Base-by-base conservation (phyloP, 2,329 filamentous ascomycete genomes). In the Mycosphaerella arachidis region DNA sequence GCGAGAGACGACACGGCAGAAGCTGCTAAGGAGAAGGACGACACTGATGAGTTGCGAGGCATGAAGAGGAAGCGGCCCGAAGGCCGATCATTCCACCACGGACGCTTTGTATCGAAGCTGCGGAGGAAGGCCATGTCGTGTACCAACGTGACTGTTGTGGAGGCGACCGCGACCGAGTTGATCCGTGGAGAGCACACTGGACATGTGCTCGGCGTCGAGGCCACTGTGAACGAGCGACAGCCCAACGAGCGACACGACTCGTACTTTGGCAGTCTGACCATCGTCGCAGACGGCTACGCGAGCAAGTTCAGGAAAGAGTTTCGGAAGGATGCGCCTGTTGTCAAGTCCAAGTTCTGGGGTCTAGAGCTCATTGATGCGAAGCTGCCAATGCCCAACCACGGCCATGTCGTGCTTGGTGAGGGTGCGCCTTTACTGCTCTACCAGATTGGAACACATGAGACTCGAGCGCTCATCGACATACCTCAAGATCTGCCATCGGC, bases 391-490 rank as follows among this genome's bases (percentile, higher is more conserved):
- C 84, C 86, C 1, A 80, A 86, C 63, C 90, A 91, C 73, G 94
- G 93, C 20, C 92, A 96, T 75, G 93, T 99, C 65, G 81, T 97
- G 57, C 89, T 99, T 63, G 88, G 88, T 68, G 84, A 90, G 64
- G 83, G 85, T 50, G 80, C 86, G 0, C 93, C 94, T 0, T 86
- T 96, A 35, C 86, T 99, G 27, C 84, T 99, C 60, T 99, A 99
- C 80, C 94, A 97, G 78, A 99, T 99, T 73, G 93, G 94, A 71
- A 89, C 91, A 4, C 92, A 89, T 77, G 94, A 97, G 78, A 99
- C 94, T 1, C 86, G 94, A 65, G 90, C 89, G 12, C 84, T 99
- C 24, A 85, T 97, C 69, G 92, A 97, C 73, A 86, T 97, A 12
- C 93, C 93, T 4, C 84, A 88, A 31, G 85, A 88, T 70, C 81